Evolutionary conservation across 1,284 basidiomycete genomes (phyloP).

Genomic region (Microbotryum saponariae): DNA sequence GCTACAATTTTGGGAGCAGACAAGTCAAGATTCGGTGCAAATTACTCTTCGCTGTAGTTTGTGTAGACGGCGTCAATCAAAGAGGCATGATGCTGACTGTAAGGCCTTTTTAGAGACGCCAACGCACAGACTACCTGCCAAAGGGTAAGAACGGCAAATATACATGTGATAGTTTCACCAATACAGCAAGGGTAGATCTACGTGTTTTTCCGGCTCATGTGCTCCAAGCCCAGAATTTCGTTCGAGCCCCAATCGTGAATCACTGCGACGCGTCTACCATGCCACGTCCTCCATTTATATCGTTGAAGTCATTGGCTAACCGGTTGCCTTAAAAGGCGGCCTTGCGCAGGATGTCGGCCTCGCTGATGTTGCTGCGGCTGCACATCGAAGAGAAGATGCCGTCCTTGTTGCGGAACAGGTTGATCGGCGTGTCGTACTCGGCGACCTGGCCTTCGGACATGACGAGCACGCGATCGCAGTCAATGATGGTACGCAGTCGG

Average conservation of each 20-base stretch:
- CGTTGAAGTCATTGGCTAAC: neutral
- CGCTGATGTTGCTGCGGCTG: neutral
- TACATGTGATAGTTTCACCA: no score
- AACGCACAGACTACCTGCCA: no score
- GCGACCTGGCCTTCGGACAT: conserved; percentile 60
- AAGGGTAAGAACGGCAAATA: no score
- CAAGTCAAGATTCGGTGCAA: no score
- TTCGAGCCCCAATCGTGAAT: neutral
- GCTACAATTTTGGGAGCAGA: no score
- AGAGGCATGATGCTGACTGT: no score
- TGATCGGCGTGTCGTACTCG: conserved; percentile 49
- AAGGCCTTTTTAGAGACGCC: no score
- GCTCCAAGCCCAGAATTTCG: neutral
- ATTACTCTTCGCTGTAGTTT: no score
- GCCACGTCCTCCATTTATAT: neutral
- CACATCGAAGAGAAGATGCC: conserved; percentile 29
- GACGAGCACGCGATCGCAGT: conserved; percentile 67
- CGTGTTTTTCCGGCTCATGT: neutral
- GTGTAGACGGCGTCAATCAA: no score
- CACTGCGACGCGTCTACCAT: neutral
- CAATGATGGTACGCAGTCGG: conserved; percentile 64
- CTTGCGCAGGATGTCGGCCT: conserved; percentile 1
- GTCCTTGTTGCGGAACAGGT: conserved; percentile 14
- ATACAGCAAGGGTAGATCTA: neutral
- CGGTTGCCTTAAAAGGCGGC: neutral